Base-by-base conservation (phyloP, 768 basidiomycete genomes). In the Gyrodon lividus region DNA sequence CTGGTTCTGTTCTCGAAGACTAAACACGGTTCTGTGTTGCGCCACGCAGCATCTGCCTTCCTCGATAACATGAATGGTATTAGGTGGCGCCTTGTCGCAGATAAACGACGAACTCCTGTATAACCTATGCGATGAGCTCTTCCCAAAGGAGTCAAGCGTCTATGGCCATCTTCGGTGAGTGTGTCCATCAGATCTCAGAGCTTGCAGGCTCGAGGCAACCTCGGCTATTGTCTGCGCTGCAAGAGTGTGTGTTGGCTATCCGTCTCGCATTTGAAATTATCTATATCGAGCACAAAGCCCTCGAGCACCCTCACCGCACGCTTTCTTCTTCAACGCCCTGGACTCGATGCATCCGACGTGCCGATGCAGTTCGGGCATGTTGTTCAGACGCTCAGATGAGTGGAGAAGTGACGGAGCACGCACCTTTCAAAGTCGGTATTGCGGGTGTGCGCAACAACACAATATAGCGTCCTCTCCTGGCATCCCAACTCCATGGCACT, bases 11-110 rank as follows among this genome's bases (percentile, higher is more conserved):
- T 1, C 67, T 84, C 0, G 80, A 85, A 35, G 69, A 74, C 8
- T 78, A 19, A 63, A 83, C 14, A 58, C 68, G 5, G 68, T 68
- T 7, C 59, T 83, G 5, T 51, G 82, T 10, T 84, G 83, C 60
- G 67, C 63, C 43, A 64, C 33, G 49, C 60, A 0, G 53, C 70
- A 38, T 57, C 66, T 33, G n/a, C n/a, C n/a, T n/a, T n/a, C n/a
- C n/a, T n/a, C n/a, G n/a, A n/a, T n/a, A n/a, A n/a, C n/a, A n/a
- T 59, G 67, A 24, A 55, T 52, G 8, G 59, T 54, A n/a, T 42
- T 59, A 20, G 13, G 56, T 2, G 54, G 56, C 8, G 48, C 62
- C 26, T n/a, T 70, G 37, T 57, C 59, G 2, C 44, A 50, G 16
- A 47, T 60, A 1, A 52, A 68, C 14, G 49, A 56, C 28, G 61